Conservation (phyloP, 352 stramenopile genomes). For the Globisporangium recalcitrans region DNA sequence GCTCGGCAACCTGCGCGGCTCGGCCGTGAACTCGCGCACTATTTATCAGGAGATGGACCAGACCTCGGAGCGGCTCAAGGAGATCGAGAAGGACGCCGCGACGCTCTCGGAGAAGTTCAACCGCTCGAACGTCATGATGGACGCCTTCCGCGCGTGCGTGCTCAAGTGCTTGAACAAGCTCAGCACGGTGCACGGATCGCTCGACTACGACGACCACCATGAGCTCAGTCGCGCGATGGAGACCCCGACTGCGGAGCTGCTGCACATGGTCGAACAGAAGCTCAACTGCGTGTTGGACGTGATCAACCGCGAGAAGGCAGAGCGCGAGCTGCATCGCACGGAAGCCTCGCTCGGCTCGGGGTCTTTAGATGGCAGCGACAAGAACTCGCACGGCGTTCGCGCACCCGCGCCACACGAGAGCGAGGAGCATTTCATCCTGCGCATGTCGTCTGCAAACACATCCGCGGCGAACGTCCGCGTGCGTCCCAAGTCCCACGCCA, state of each 20-base stretch:
- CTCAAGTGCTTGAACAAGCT: conserved; percentile 78
- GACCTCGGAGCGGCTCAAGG: conserved; percentile 74
- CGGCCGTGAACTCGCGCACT: conserved; percentile 73
- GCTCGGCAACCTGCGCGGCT: conserved; percentile 49
- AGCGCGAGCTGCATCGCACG: conserved; percentile 72
- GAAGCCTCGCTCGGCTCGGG: conserved; percentile 32
- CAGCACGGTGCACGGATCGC: conserved; percentile 58
- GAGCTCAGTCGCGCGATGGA: conserved; percentile 65
- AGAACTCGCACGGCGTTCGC: conserved; percentile 39
- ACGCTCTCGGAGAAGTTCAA: conserved; percentile 67
- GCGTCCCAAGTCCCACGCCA: conserved; percentile 52
- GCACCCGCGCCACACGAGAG: conserved; percentile 61
- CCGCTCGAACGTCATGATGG: conserved; percentile 68
- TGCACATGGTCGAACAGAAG: conserved; percentile 81
- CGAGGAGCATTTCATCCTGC: conserved; percentile 82
- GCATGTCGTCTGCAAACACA: conserved; percentile 67
- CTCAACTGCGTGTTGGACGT: conserved; percentile 77
- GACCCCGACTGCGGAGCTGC: conserved; percentile 57
- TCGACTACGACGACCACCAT: conserved; percentile 73
- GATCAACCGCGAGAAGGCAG: conserved; percentile 78
- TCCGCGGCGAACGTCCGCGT: conserved; percentile 72
- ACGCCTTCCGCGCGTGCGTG: conserved; percentile 80
- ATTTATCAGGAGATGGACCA: conserved; percentile 86
- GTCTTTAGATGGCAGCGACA: conserved; percentile 13
- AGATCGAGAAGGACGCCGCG: conserved; percentile 77